Base-by-base conservation (phyloP, 768 basidiomycete species). In the Hypsizygus marmoreus region DNA sequence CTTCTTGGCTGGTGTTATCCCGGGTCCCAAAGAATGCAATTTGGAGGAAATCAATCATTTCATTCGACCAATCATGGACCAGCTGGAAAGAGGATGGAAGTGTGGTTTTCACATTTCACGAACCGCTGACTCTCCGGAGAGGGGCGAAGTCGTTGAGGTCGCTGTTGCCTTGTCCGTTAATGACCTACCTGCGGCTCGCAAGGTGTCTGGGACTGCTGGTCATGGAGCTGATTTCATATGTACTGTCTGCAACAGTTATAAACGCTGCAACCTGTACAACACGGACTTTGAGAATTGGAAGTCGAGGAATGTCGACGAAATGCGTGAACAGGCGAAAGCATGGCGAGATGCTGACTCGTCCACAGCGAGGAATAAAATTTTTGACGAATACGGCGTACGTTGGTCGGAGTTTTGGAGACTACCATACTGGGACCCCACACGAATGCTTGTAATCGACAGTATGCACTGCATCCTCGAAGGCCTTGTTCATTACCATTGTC, bases 381-480 rank as follows among this genome's bases (percentile, higher is more conserved):
- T 58, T 37, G 25, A 57, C 2, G 33, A 53, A 13, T 40, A 50
- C 38, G 65, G 65, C n/a, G n/a, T n/a, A n/a, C n/a, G n/a, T n/a
- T n/a, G n/a, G n/a, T n/a, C n/a, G n/a, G n/a, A n/a, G n/a, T 16
- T 69, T 2, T 58, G 66, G 45, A 49, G 61, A 1, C 56, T 73
- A 0, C 32, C 30, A 13, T 43, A 43, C 42, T 73, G 67, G 67
- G 57, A 73, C 32, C 66, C 66, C 1, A 55, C 58, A 9, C 41
- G 43, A 0, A 65, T 59, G 49, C 40, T 59, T 6, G 57, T 69
- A 8, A 47, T 73, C 29, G 70, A 73, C 46, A 43, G 54, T 3
- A 72, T 73, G 70, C 72, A 73, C 43, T 61, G 58, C 16, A 37
- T 72, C 0, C 58, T 62, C 17, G 58, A 60, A 29, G 58, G 60